Percentiles rank a stretch among this genome's conserved stretches.
Conservation (phyloP, 139 green algal species). For the Ettlia oleoabundans region DNA sequence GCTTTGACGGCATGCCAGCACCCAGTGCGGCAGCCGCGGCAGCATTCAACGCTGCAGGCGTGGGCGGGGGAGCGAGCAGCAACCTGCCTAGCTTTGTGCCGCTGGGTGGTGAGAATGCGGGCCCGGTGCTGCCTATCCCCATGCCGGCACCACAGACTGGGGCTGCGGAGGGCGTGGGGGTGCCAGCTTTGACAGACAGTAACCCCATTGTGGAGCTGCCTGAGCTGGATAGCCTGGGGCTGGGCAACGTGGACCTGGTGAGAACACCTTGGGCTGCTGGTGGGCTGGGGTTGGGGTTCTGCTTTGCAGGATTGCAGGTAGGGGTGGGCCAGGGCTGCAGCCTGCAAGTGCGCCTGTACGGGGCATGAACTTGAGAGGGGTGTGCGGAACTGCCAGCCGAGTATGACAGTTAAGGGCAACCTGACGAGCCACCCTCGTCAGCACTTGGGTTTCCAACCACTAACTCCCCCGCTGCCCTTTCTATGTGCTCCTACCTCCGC, state of each 20-base stretch:
- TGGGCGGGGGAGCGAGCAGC: too few species aligned
- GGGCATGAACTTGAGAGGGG: not conserved
- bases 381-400: not conserved
- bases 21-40: conserved; percentile 19
- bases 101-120: not conserved
- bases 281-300: not conserved
- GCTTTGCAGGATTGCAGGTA: not conserved
- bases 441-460: not conserved
- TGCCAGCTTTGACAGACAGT: not conserved
- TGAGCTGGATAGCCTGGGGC: conserved; percentile 2
- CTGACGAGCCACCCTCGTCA: not conserved
- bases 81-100: conserved; percentile 12
- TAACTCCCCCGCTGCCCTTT: not conserved
- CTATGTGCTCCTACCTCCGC: too few species aligned
- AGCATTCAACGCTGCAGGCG: conserved; percentile 2
- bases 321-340: too few species aligned
- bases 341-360: too few species aligned
- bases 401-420: not conserved
- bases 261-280: not conserved
- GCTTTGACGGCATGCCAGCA: not conserved
- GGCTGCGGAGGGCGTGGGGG: not conserved
- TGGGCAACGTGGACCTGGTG: conserved; percentile 22
- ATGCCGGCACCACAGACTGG: not conserved
- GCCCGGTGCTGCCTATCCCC: not conserved
- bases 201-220: conserved; percentile 34